Base-by-base conservation (phyloP, 1,284 basidiomycete species). In the Apiotrichum gamsii region DNA sequence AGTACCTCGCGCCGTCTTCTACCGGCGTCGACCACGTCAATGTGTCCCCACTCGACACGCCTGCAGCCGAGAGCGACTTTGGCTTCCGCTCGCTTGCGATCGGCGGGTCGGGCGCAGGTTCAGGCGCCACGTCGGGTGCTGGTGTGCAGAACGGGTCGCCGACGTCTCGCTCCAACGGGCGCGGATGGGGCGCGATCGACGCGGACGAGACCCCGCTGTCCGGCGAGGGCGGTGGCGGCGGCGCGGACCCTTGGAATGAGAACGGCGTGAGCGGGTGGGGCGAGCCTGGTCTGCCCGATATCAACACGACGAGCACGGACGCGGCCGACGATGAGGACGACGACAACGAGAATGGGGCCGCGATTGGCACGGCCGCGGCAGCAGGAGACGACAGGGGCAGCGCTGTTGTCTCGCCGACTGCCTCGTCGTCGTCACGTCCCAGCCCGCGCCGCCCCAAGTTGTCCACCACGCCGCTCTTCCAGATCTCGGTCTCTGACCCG, bases 401-500 rank as follows among this genome's bases (percentile, higher is more conserved):
- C 19, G 16, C 24, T 8, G 30, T 37, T 30, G 20, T 34, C 11
- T 29, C 38, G n/a, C 30, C 45, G 8, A 20, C 38, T 23, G 4
- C 19, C 10, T 18, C 25, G 33, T 18, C 15, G n/a, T 15, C 34
- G 20, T 6, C 19, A 8, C 16, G 16, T 14, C 16, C 19, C 30
- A n/a, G 25, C 29, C 53, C 56, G 29, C 57, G 44, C 41, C 55
- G 41, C 16, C 46, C 44, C 34, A 53, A 51, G 47, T 41, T 56
- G 0, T 45, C 46, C 39, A 44, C 30, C 33, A 58, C 65, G 13
- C 73, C 72, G 2, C 54, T 72, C 14, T 77, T 94, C 67, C 70
- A 79, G 16, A 89, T 95, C 56, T 80, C 83, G 0, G 89, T 96
- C 16, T 86, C 88, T 40, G 91, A 96, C 70, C 91, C 91, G 14